Evolutionary conservation across 2,329 filamentous ascomycete species (phyloP).

Genomic region (Tolypocladium pustulatum): DNA sequence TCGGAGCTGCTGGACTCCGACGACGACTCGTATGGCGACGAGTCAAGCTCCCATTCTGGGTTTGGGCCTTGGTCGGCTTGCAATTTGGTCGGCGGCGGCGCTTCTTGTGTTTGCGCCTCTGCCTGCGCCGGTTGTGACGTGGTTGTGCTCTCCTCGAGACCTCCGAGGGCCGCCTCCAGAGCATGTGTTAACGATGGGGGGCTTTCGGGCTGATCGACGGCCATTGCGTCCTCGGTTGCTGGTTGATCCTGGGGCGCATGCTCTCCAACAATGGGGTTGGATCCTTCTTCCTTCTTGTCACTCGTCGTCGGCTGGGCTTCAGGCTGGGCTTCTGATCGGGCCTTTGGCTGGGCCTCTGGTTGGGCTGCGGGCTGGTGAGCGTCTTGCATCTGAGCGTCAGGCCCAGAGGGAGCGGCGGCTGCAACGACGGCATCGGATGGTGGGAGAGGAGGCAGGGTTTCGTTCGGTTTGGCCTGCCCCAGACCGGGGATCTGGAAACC

Average conservation of each 20-base stretch:
- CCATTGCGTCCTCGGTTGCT: constrained; percentile 22
- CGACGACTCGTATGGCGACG: constrained; percentile 63
- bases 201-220: constrained; percentile 22
- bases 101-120: constrained; percentile 2
- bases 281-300: not conserved
- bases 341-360: not conserved
- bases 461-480: constrained; percentile 31
- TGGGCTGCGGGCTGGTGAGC: not conserved
- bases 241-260: not conserved
- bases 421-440: constrained; percentile 18
- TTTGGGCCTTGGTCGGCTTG: constrained; percentile 30
- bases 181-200: constrained; percentile 29
- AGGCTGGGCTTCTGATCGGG: not conserved
- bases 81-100: constrained; percentile 9
- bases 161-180: constrained; percentile 32
- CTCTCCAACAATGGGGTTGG: not conserved
- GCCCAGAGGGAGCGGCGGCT: constrained; percentile 13
- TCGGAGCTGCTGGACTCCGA: constrained; percentile 49
- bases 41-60: constrained; percentile 79
- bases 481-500: constrained; percentile 33
- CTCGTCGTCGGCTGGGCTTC: not conserved
- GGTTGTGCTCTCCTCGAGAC: constrained; percentile 14
- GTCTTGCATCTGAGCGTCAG: constrained; percentile 3
- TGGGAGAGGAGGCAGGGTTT: constrained; percentile 25
- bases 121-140: constrained; percentile 2